Conservation (phyloP, 352 stramenopile genomes). For the Phytophthora aleatoria region DNA sequence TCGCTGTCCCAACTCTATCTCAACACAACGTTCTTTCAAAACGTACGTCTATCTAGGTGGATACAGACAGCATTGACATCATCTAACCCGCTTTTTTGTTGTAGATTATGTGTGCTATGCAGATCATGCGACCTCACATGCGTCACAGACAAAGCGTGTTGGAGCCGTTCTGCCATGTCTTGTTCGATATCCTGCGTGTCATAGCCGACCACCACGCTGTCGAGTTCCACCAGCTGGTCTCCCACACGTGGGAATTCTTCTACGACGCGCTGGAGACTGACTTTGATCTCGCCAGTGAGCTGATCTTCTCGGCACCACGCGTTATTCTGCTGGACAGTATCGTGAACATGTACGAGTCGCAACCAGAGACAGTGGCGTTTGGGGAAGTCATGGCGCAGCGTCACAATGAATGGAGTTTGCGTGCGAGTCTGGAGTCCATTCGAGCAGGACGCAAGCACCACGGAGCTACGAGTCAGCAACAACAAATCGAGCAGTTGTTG, state of each 20-base stretch:
- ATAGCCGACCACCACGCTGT: conserved; percentile 66
- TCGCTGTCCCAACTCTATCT: conserved; percentile 77
- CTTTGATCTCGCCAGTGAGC: conserved; percentile 34
- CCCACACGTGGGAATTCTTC: conserved; percentile 54
- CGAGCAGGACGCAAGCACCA: conserved; percentile 42
- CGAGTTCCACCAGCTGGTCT: conserved; percentile 70
- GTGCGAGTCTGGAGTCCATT: conserved; percentile 35
- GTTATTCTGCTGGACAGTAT: conserved; percentile 49
- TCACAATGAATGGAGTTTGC: conserved; percentile 37
- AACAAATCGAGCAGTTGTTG: conserved; percentile 62
- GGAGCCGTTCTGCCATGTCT: conserved; percentile 48
- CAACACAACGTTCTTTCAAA: conserved; percentile 61
- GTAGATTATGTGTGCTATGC: conserved; percentile 66
- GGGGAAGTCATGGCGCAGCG: conserved; percentile 45
- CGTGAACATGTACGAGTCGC: conserved; percentile 53
- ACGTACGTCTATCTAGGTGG: conserved; percentile 41
- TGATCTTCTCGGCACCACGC: conserved; percentile 49
- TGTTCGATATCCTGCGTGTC: conserved; percentile 73
- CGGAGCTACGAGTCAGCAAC: conserved; percentile 51
- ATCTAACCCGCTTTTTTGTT: conserved; percentile 1
- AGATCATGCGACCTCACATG: conserved; percentile 55
- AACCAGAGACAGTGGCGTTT: conserved; percentile 51
- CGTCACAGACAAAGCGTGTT: conserved; percentile 38
- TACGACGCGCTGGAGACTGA: conserved; percentile 50
- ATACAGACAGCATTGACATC: background rate